phyloP scores from a whole-genome alignment of 768 basidiomycete species.

The Pisolithus orientalis region DNA sequence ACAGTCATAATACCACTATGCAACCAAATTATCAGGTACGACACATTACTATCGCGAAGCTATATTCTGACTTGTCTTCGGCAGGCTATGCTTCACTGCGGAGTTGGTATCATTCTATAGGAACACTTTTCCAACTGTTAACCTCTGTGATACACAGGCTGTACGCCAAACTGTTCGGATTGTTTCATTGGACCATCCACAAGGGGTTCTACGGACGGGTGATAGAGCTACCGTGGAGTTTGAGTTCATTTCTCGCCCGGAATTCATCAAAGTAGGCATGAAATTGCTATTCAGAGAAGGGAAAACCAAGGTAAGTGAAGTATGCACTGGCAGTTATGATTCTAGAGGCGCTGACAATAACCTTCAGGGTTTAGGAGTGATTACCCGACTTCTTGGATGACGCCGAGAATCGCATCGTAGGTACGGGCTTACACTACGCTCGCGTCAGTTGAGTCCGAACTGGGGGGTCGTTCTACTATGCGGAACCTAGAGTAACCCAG shows the following conservation, averaged over 20 bases:
- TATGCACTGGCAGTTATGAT: neutral
- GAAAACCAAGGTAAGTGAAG: constrained; percentile 72
- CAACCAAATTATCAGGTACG: constrained; percentile 89
- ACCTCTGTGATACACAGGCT: constrained; percentile 43
- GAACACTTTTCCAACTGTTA: neutral
- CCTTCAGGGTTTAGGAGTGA: constrained; percentile 66
- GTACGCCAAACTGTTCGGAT: constrained; percentile 90
- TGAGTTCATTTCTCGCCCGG: constrained; percentile 88
- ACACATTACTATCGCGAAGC: neutral
- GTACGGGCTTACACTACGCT: too few species aligned
- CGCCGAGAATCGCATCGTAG: too few species aligned
- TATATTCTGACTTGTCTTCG: neutral
- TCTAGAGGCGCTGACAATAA: constrained; percentile 5
- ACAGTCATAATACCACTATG: constrained; percentile 85
- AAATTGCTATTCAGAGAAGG: constrained; percentile 92
- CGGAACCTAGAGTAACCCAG: too few species aligned
- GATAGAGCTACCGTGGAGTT: constrained; percentile 93
- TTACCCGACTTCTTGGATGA: constrained; percentile 56
- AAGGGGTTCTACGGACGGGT: constrained; percentile 86
- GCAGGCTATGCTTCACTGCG: constrained; percentile 90
- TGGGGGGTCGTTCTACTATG: too few species aligned
- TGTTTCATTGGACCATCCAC: constrained; percentile 84
- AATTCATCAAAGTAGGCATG: constrained; percentile 91
- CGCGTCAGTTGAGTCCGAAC: too few species aligned
- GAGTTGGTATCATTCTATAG: constrained; percentile 40